phyloP scores from a whole-genome alignment of 2,329 filamentous ascomycete genomes.

The Fusarium multiceps region DNA sequence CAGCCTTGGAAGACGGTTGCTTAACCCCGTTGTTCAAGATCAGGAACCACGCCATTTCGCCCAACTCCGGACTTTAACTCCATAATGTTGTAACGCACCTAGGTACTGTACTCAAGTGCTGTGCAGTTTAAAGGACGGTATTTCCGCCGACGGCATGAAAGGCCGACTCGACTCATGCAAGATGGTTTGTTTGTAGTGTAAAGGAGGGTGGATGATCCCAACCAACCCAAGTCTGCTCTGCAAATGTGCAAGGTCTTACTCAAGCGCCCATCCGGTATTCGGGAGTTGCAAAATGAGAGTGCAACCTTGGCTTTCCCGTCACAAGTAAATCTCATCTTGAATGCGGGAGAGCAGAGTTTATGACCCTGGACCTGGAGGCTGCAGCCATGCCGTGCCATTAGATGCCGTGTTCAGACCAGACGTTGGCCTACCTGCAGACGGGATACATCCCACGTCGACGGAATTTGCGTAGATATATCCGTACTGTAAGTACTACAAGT shows the following conservation, averaged over 20 bases:
- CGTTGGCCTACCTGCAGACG: background rate
- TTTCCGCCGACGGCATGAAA: constrained; percentile 21
- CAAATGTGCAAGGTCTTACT: background rate
- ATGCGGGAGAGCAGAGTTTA: constrained; percentile 34
- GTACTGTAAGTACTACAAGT: too few species aligned
- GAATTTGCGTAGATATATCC: constrained; percentile 3
- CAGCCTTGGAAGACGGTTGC: constrained; percentile 3
- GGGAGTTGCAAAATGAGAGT: constrained; percentile 7
- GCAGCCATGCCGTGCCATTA: background rate
- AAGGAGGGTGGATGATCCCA: constrained; percentile 20
- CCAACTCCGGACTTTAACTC: constrained; percentile 27
- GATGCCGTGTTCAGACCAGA: background rate
- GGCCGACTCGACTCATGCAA: constrained; percentile 28
- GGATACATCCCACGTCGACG: constrained; percentile 13
- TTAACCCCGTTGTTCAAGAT: constrained; percentile 11
- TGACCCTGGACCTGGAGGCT: constrained; percentile 9
- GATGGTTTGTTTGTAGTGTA: background rate
- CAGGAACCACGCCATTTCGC: constrained; percentile 30
- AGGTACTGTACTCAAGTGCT: background rate
- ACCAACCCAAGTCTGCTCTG: background rate
- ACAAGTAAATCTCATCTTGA: constrained; percentile 28
- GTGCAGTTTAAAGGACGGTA: constrained; percentile 11
- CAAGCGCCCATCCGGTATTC: constrained; percentile 1
- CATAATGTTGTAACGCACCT: background rate
- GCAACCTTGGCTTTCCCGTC: constrained; percentile 2